Evolutionary conservation across 1,284 basidiomycete genomes (phyloP).

Genomic region (Sphagnurus paluster): DNA sequence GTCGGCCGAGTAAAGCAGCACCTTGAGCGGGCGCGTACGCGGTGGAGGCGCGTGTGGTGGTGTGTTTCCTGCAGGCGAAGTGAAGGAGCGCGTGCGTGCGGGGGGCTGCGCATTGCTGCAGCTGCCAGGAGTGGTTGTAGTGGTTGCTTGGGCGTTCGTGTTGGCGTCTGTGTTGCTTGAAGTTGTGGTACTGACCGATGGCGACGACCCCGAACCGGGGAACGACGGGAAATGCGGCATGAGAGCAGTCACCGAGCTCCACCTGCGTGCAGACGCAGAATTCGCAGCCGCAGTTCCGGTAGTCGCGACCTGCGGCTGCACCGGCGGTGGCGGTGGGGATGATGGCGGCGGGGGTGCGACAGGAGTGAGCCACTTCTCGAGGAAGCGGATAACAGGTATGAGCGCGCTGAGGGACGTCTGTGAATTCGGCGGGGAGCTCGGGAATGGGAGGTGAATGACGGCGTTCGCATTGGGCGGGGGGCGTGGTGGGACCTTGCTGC

Average conservation of each 20-base stretch:
- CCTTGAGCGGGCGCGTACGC: conserved; percentile 62
- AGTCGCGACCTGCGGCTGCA: conserved; percentile 8
- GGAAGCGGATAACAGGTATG: conserved; percentile 58
- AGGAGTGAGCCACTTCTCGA: conserved; percentile 60
- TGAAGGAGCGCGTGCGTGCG: conserved; percentile 15
- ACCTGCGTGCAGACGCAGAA: conserved; percentile 28
- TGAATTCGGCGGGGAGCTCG: conserved; percentile 58
- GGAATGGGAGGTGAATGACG: conserved; percentile 74
- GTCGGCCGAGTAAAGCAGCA: conserved; percentile 76
- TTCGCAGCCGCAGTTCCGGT: not conserved
- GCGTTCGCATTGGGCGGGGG: conserved; percentile 70
- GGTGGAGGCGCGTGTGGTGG: conserved; percentile 15
- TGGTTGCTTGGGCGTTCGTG: too few relatives aligned
- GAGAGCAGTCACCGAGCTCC: conserved; percentile 39
- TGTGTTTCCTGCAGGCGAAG: conserved; percentile 21
- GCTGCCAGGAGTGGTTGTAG: too few relatives aligned
- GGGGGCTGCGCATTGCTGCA: too few relatives aligned
- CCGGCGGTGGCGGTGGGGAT: conserved; percentile 10
- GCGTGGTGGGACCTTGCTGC: conserved; percentile 44
- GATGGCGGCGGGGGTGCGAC: conserved; percentile 24
- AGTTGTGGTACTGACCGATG: conserved; percentile 24
- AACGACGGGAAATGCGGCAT: conserved; percentile 33
- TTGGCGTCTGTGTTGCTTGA: not conserved
- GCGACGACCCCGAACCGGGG: conserved; percentile 25
- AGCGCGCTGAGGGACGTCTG: conserved; percentile 49